Base-by-base conservation (phyloP, 179 eudicot species). In the Spinacia oleracea region DNA sequence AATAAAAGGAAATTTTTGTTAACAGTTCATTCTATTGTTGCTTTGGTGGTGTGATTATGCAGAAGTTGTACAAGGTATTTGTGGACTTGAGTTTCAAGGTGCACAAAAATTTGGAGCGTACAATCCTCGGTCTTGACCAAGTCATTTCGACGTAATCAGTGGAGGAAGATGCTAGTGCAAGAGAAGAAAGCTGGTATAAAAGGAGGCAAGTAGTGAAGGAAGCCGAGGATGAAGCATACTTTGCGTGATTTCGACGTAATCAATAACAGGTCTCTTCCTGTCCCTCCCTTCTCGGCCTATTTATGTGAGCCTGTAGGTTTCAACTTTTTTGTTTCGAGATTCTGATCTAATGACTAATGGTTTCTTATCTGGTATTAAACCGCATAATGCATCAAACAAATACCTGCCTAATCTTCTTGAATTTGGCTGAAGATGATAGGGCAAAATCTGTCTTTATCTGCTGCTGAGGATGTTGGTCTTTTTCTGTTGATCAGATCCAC, bases 101-200 rank as follows among this genome's bases (percentile, higher is more conserved):
- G 2, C 81, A 80, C 84, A 78, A 25, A 9, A 78, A 82, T 66
- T 62, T 89, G 73, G 84, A 80, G 51, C 48, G 69, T 51, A 69
- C 63, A 15, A 78, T 91, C 35, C 97, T 93, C 1, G 93, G 93
- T 42, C 89, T 90, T 69, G 70, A 55, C 63, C 66, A 55, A 71
- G 81, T 87, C 5, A 65, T 87, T 84, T 78, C 84, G 77, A 85
- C 79, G n/a, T n/a, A n/a, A n/a, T n/a, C n/a, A 74, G 86, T 86
- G 7, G 66, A 84, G 27, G 86, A 59, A 20, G 87, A 89, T 29
- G 63, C 85, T 32, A 63, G 48, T 7, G 76, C 55, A 53, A 84
- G 84, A 78, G 62, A 72, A 10, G 79, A 64, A 69, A 85, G 29
- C 43, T 77, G 85, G 78, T 20, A 18, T 32, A 73, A n/a, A 60